These are phyloP conservation scores for Dendrobium huoshanense DNA, from an alignment of 106 monocot genomes.

Conservation along the genomic window DNA sequence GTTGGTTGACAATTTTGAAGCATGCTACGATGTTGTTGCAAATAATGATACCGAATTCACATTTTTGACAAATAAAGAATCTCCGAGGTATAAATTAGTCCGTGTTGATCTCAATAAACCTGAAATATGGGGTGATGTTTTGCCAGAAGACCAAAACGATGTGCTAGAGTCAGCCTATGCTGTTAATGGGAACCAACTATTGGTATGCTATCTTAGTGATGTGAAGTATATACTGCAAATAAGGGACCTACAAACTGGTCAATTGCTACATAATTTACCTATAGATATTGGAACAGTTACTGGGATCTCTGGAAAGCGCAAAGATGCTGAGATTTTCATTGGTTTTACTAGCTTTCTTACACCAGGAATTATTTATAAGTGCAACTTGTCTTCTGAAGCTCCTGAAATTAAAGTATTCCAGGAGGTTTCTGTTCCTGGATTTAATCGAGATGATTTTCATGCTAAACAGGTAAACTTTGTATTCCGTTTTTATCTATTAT, in stretches of 20 bases:
- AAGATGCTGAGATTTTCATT: conserved; percentile 70
- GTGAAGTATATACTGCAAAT: conserved; percentile 71
- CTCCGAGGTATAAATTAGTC: conserved; percentile 75
- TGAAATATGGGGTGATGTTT: conserved; percentile 55
- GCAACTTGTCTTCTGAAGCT: conserved; percentile 47
- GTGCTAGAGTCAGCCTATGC: conserved; percentile 68
- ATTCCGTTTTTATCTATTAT: background rate
- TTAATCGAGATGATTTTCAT: conserved; percentile 57
- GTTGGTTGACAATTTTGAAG: conserved; percentile 87
- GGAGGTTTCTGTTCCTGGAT: conserved; percentile 79
- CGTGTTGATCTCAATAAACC: conserved; percentile 59
- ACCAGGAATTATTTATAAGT: conserved; percentile 78
- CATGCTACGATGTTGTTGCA: conserved; percentile 45
- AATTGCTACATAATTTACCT: conserved; percentile 57
- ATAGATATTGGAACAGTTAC: conserved; percentile 80
- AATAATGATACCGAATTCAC: conserved; percentile 79
- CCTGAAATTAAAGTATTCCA: conserved; percentile 75
- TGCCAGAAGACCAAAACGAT: conserved; percentile 62
- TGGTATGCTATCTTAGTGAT: conserved; percentile 83
- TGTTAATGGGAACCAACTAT: conserved; percentile 62
- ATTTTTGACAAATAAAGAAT: conserved; percentile 80
- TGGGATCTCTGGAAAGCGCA: conserved; percentile 56
- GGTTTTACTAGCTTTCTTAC: conserved; percentile 85
- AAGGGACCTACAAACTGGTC: conserved; percentile 74
- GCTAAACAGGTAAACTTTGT: conserved; percentile 63